A percentile compares a stretch with the other conserved stretches of the same genome.
These are phyloP conservation scores for Plectosphaerella plurivora DNA, from an alignment of 2,329 filamentous ascomycete genomes.

Conservation along the genomic window DNA sequence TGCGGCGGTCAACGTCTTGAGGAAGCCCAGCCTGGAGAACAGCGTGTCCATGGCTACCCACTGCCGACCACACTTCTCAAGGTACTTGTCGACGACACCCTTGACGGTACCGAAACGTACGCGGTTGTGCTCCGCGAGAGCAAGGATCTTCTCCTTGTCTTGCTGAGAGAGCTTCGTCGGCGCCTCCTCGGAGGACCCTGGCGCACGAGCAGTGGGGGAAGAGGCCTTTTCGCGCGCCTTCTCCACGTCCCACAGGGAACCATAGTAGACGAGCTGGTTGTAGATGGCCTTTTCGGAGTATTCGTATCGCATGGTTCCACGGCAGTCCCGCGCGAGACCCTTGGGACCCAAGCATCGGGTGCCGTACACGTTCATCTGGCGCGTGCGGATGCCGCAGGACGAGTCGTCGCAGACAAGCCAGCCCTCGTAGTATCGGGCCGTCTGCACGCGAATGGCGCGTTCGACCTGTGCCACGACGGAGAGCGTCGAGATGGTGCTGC, in stretches of 20 bases:
- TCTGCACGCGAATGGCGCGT: constrained; percentile 71
- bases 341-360: constrained; percentile 83
- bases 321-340: constrained; percentile 78
- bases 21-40: constrained; percentile 65
- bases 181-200: constrained; percentile 17
- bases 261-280: constrained; percentile 89
- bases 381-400: constrained; percentile 78
- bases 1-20: constrained; percentile 19
- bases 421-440: constrained; percentile 83
- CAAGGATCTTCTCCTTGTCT: constrained; percentile 58
- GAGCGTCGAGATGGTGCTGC: constrained; percentile 60
- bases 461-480: constrained; percentile 85
- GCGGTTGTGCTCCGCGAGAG: constrained; percentile 78
- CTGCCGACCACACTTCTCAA: constrained; percentile 84
- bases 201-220: constrained; percentile 38
- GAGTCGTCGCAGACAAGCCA: constrained; percentile 90
- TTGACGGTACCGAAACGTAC: constrained; percentile 72
- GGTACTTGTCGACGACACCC: constrained; percentile 73
- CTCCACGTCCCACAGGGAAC: constrained; percentile 83
- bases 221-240: constrained; percentile 58
- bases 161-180: constrained; percentile 36
- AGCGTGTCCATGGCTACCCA: constrained; percentile 93
- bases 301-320: constrained; percentile 85
- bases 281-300: constrained; percentile 86
- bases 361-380: constrained; percentile 91